These are phyloP conservation scores for Spirogloea muscicola DNA, from an alignment of 139 green algal species.

Conservation along the genomic window DNA sequence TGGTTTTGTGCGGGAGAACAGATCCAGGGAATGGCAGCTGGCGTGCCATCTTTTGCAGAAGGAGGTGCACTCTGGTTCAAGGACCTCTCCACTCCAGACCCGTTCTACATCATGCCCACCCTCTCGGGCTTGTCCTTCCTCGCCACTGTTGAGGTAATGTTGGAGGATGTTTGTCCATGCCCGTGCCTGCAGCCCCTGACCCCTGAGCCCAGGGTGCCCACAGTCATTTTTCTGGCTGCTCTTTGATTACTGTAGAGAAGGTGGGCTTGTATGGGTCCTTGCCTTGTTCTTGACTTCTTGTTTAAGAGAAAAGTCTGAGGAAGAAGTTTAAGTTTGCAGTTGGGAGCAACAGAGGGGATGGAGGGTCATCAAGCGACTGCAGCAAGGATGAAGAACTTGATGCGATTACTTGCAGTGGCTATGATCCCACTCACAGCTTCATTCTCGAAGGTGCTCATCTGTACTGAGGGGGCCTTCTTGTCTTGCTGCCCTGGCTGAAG, in stretches of 20 bases:
- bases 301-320: too few species aligned
- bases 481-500: not conserved
- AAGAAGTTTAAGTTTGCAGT: too few species aligned
- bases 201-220: too few species aligned
- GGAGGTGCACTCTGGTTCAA: conserved; percentile 78
- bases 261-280: too few species aligned
- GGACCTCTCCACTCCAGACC: conserved; percentile 76
- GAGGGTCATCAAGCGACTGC: conserved; percentile 53
- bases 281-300: too few species aligned
- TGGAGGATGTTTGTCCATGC: too few species aligned
- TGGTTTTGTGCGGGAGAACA: conserved; percentile 21
- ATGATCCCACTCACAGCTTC: conserved; percentile 65
- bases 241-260: too few species aligned
- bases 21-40: conserved; percentile 25
- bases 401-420: conserved; percentile 57
- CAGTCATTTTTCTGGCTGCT: too few species aligned
- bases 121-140: conserved; percentile 67
- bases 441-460: conserved; percentile 53
- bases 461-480: not conserved
- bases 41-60: conserved; percentile 60
- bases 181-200: too few species aligned
- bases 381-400: conserved; percentile 63
- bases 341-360: conserved; percentile 66
- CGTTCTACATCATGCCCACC: conserved; percentile 70
- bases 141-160: conserved; percentile 54